Conservation (phyloP, 495 filamentous ascomycete genomes). For the Penicillium daleae region DNA sequence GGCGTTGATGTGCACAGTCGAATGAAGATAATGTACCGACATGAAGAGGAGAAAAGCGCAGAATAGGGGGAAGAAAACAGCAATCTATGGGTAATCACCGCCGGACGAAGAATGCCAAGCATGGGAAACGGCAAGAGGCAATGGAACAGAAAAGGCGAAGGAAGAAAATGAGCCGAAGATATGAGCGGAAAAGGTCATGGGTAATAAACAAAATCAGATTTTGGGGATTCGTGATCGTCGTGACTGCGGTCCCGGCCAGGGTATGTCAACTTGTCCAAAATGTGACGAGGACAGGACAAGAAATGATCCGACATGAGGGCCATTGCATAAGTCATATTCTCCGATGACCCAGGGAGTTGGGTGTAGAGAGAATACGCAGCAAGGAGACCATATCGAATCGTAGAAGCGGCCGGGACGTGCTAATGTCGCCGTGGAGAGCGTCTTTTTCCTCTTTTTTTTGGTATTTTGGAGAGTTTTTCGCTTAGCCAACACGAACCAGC, state of each 20-base stretch:
- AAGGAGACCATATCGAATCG: not conserved
- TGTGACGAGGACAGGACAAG: not conserved
- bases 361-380: not conserved
- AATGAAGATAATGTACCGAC: conserved; percentile 38
- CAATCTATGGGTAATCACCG: conserved; percentile 43
- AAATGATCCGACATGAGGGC: conserved; percentile 10
- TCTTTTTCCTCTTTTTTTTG: conserved; percentile 42
- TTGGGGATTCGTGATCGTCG: conserved; percentile 51
- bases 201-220: conserved; percentile 43
- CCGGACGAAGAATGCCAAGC: conserved; percentile 36
- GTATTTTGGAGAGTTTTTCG: conserved; percentile 26
- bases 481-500: conserved; percentile 35
- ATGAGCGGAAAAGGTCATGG: conserved; percentile 37
- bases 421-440: conserved; percentile 39
- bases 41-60: conserved; percentile 20
- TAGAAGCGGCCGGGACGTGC: conserved; percentile 29
- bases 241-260: conserved; percentile 41
- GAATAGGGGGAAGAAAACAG: conserved; percentile 27
- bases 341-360: not conserved
- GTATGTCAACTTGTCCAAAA: not conserved
- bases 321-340: conserved; percentile 3
- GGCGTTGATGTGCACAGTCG: conserved; percentile 22
- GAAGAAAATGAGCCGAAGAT: conserved; percentile 29
- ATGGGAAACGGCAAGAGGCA: conserved; percentile 23
- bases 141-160: conserved; percentile 21